phyloP scores from a whole-genome alignment of 768 basidiomycete species.

The Krasilnikovozyma curviuscula region DNA sequence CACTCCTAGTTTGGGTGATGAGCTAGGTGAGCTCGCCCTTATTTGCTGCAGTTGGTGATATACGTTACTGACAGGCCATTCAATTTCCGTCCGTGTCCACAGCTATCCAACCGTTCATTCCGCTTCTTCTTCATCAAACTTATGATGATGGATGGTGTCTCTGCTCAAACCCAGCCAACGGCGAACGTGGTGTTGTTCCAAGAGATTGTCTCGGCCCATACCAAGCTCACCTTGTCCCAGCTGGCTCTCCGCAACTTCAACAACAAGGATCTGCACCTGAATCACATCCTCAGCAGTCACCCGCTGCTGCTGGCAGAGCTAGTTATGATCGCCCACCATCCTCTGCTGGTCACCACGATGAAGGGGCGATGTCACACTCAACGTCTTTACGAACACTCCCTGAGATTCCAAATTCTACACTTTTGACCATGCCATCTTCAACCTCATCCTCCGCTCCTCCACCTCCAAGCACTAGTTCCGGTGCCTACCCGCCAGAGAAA shows the following conservation, averaged over 20 bases:
- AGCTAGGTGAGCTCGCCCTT: no score
- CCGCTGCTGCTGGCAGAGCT: background rate
- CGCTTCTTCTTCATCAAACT: background rate
- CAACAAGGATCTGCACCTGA: background rate
- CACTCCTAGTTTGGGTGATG: constrained; percentile 1
- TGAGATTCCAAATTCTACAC: no score
- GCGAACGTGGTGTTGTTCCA: constrained; percentile 5
- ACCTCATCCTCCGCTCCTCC: no score
- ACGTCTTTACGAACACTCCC: background rate
- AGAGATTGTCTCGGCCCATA: constrained; percentile 8
- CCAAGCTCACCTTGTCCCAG: background rate
- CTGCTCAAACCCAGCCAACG: background rate
- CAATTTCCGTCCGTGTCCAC: no score
- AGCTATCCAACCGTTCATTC: constrained; percentile 2
- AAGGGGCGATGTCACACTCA: background rate
- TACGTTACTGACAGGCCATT: no score
- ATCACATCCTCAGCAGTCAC: background rate
- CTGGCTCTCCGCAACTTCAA: background rate
- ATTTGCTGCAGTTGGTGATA: no score
- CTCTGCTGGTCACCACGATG: background rate
- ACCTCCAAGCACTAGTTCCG: no score
- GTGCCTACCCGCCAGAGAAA: no score
- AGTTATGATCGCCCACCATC: background rate
- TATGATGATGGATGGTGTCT: constrained; percentile 11
- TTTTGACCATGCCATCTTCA: no score